A percentile compares a stretch with the other conserved stretches of the same genome.
phyloP scores from a whole-genome alignment of 2,329 filamentous ascomycete species.

The Pseudonectria foliicola region DNA sequence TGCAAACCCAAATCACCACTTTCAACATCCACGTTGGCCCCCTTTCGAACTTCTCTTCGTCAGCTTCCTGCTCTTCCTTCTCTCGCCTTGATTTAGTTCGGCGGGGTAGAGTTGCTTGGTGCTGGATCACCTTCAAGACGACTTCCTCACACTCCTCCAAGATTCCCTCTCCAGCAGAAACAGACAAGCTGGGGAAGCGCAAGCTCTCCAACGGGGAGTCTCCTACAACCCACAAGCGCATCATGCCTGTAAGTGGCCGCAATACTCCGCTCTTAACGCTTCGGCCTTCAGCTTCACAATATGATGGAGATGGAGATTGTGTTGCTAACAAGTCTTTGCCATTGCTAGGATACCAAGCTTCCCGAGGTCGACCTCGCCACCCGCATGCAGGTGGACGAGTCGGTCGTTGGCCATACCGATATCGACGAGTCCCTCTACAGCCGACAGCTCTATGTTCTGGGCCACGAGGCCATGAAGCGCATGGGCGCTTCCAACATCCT shows the following conservation, averaged over 20 bases:
- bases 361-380: slow-evolving; percentile 56
- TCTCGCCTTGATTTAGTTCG: slow-evolving; percentile 6
- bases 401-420: slow-evolving; percentile 46
- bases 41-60: slow-evolving; percentile 1
- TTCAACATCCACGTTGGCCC: not conserved
- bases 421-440: slow-evolving; percentile 71
- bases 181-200: slow-evolving; percentile 58
- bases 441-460: slow-evolving; percentile 64
- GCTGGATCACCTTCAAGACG: slow-evolving; percentile 23
- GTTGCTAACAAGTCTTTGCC: slow-evolving; percentile 7
- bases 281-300: slow-evolving; percentile 3
- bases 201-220: slow-evolving; percentile 56
- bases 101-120: slow-evolving; percentile 33
- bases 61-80: slow-evolving; percentile 3
- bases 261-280: no score
- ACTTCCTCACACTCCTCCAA: slow-evolving; percentile 21
- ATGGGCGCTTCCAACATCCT: slow-evolving; percentile 96
- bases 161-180: slow-evolving; percentile 26
- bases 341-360: slow-evolving; percentile 42
- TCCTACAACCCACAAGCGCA: slow-evolving; percentile 50
- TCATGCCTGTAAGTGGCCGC: slow-evolving; percentile 49
- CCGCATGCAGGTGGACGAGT: slow-evolving; percentile 59
- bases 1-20: slow-evolving; percentile 4
- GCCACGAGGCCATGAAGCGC: slow-evolving; percentile 90
- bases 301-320: slow-evolving; percentile 4